Base-by-base conservation (phyloP, 345 rosid species). In the Streptanthus diversifolius region DNA sequence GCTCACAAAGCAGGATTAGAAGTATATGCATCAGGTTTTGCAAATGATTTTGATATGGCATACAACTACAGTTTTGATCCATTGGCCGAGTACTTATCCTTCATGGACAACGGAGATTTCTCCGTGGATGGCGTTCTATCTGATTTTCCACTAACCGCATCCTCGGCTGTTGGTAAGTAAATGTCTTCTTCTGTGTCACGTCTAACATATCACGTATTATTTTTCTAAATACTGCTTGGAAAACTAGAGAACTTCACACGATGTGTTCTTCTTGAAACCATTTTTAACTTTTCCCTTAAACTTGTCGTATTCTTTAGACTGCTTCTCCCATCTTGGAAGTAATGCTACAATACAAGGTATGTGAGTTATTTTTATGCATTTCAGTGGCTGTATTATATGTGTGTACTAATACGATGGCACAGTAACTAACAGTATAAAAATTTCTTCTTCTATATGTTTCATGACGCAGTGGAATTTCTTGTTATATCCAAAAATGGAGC, bases 61-160 rank as follows among this genome's bases (percentile, higher is more conserved):
- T 95, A 76, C 84, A 90, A 86, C 74, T 91, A 82, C 81, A 91
- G 98, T 77, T 87, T 76, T 52, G 97, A 95, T 77, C 99, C 99
- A 0, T 41, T 88, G 29, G 77, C 87, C 8, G 99, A 95, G 83
- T 86, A 75, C 77, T 77, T 91, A 52, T 40, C 51, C 9, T 91
- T 86, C 77, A 27, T 91, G 18, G 87, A 95, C 85, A 88, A 88
- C 71, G 97, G 91, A 4, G 74, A 77, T 27, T 91, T 95, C 81
- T 85, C 98, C 17, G 96, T 91, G 72, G 99, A 95, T 79, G 98
- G 99, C 24, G 69, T 95, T 44, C 71, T 95, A 65, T 73, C 96
- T 59, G 98, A 95, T 82, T 95, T 91, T 77, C 98, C 99, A 14
- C 73, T 88, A 40, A 88, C 96, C 37, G 85, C 95, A 35, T 86